These are phyloP conservation scores for Aspergillus sp. DNA, from an alignment of 2,329 filamentous ascomycete genomes.

Conservation along the genomic window DNA sequence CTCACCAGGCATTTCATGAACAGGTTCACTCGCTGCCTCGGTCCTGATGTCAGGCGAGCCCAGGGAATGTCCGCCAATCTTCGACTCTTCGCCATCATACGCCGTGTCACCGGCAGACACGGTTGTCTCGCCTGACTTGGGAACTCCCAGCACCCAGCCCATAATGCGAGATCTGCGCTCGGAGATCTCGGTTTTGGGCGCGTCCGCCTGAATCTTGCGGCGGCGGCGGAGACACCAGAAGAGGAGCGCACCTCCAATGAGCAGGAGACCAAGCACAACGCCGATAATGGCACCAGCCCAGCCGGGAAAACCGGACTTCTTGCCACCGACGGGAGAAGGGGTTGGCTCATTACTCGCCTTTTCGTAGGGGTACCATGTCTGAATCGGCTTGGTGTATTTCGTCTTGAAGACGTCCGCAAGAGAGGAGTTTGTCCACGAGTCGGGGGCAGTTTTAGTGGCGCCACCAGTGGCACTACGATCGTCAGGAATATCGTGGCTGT, in stretches of 20 bases:
- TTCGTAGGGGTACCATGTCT: constrained; percentile 6
- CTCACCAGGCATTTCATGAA: neutral
- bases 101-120: constrained; percentile 6
- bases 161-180: constrained; percentile 2
- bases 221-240: constrained; percentile 21
- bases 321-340: constrained; percentile 1
- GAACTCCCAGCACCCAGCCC: constrained; percentile 12
- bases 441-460: constrained; percentile 7
- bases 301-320: constrained; percentile 43
- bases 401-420: constrained; percentile 7
- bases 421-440: constrained; percentile 14
- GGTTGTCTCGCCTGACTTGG: constrained; percentile 1
- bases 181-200: constrained; percentile 4
- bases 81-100: constrained; percentile 8
- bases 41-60: neutral
- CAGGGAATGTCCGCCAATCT: neutral
- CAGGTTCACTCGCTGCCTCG: neutral
- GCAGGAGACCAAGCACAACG: constrained; percentile 20
- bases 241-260: constrained; percentile 10
- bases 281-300: constrained; percentile 59
- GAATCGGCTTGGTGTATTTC: constrained; percentile 9
- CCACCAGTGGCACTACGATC: constrained; percentile 2
- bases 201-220: neutral
- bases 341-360: constrained; percentile 43
- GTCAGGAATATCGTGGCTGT: neutral